phyloP scores from a whole-genome alignment of 306 rosid genomes.

The Cucurbita moschata region DNA sequence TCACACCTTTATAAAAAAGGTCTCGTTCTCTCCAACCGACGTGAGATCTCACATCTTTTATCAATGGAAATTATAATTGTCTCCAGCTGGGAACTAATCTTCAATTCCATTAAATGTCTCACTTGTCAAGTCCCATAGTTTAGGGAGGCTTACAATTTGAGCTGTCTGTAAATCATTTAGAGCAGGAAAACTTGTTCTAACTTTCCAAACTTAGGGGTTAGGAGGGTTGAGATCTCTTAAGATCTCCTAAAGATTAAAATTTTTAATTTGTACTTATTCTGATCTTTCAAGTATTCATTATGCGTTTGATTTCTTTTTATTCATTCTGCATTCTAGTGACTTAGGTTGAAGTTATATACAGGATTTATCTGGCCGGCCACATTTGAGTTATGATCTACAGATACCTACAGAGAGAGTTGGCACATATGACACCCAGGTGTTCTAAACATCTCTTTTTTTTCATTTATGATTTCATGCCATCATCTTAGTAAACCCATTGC shows the following conservation, averaged over 20 bases:
- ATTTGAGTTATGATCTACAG: constrained; percentile 61
- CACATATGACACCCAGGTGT: constrained; percentile 86
- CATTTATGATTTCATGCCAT: not conserved
- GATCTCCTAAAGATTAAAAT: not conserved
- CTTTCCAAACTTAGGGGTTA: not conserved
- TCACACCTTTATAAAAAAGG: too few species aligned
- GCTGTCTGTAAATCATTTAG: not conserved
- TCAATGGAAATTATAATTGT: not conserved
- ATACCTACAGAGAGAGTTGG: constrained; percentile 87
- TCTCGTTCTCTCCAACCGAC: too few species aligned
- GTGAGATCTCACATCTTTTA: not conserved
- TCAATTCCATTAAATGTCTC: not conserved
- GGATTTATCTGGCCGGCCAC: constrained; percentile 96
- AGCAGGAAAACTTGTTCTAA: not conserved
- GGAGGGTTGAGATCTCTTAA: not conserved
- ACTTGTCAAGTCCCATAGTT: not conserved
- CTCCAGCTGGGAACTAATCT: not conserved
- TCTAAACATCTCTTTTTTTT: constrained; percentile 8
- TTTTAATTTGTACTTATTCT: not conserved
- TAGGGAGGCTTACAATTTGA: not conserved
- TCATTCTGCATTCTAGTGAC: not conserved
- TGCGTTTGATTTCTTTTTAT: not conserved
- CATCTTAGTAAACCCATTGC: not conserved
- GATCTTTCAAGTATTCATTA: not conserved
- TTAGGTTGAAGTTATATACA: constrained; percentile 16